phyloP scores from a whole-genome alignment of 73 alveolate genomes.

The Durusdinium trenchii region DNA sequence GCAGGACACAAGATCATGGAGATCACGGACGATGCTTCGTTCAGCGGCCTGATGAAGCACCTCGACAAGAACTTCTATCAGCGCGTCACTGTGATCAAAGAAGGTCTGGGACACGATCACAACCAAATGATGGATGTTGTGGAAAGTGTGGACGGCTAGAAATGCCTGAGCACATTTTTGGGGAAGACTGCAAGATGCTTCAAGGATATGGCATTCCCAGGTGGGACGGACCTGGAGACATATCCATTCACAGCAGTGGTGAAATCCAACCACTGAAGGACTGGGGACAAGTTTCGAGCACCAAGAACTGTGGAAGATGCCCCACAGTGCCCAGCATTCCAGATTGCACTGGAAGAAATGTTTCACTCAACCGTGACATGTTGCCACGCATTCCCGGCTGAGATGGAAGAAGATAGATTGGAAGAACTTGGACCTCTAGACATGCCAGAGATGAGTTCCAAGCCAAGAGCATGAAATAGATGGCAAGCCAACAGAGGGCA shows the following conservation, averaged over 20 bases:
- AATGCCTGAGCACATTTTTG: too few species aligned
- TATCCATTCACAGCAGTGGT: neutral
- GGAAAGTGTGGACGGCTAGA: too few species aligned
- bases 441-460: too few species aligned
- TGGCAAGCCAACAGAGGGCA: neutral
- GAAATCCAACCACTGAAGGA: neutral
- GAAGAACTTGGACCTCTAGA: neutral
- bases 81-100: too few species aligned
- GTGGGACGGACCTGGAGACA: slow-evolving; percentile 7
- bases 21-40: too few species aligned
- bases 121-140: too few species aligned
- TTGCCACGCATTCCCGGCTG: neutral
- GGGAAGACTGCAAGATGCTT: neutral
- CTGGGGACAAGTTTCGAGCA: neutral
- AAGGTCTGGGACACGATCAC: too few species aligned
- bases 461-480: too few species aligned
- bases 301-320: neutral
- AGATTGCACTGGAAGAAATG: neutral
- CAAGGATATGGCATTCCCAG: neutral
- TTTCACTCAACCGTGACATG: neutral
- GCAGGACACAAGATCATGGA: too few species aligned
- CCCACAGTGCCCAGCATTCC: neutral
- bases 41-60: too few species aligned
- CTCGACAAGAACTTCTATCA: too few species aligned
- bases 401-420: neutral